A percentile compares a stretch with the other conserved stretches of the same genome.
phyloP scores from a whole-genome alignment of 352 stramenopile genomes.

The Thalassiosira hispida region DNA sequence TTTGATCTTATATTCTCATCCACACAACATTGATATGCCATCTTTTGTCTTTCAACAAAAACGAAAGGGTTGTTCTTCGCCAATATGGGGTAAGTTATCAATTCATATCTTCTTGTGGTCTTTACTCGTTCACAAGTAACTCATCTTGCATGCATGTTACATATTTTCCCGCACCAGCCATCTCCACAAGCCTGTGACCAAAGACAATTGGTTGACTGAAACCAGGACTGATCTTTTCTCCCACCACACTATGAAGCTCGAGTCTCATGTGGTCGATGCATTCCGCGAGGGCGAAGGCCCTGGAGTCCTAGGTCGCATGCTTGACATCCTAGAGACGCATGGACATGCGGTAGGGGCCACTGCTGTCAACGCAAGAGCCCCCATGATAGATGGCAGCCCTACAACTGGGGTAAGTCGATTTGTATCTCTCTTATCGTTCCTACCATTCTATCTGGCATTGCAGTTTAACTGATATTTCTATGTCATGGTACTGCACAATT shows the following conservation, averaged over 20 bases:
- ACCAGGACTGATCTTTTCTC: constrained; percentile 70
- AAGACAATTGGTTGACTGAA: constrained; percentile 63
- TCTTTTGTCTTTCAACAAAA: no score
- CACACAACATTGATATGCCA: no score
- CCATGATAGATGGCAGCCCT: constrained; percentile 61
- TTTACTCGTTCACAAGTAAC: no score
- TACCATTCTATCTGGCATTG: no score
- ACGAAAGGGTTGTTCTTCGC: constrained; percentile 53
- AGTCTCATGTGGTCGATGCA: constrained; percentile 64
- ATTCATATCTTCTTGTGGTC: not conserved
- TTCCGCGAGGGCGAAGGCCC: constrained; percentile 62
- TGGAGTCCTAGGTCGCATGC: constrained; percentile 65
- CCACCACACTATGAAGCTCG: constrained; percentile 68
- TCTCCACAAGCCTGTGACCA: constrained; percentile 72
- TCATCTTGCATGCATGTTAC: not conserved
- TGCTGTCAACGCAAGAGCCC: constrained; percentile 41
- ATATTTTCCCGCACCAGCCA: constrained; percentile 20
- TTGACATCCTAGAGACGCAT: constrained; percentile 58
- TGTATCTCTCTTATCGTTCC: no score
- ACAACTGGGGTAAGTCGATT: no score
- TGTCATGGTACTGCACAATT: no score
- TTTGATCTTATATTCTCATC: no score
- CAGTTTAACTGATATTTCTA: no score
- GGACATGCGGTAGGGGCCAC: constrained; percentile 54
- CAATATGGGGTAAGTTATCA: constrained; percentile 34